A percentile compares a stretch with the other conserved stretches of the same genome.
phyloP scores from a whole-genome alignment of 129 eudicot genomes.

The Artemisia tridentata region DNA sequence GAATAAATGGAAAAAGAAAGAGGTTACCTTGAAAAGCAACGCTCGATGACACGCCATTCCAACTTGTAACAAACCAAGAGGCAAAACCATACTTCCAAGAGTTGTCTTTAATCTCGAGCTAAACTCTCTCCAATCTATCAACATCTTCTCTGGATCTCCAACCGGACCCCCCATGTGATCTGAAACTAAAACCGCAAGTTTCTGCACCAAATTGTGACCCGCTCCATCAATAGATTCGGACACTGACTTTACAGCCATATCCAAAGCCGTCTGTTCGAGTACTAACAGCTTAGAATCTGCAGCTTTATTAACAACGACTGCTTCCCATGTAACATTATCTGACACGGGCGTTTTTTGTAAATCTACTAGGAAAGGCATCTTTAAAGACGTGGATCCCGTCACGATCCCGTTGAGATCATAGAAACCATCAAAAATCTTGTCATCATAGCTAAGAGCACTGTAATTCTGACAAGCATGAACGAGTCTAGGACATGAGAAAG shows the following conservation, averaged over 20 bases:
- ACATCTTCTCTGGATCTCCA: constrained; percentile 73
- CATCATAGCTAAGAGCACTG: constrained; percentile 92
- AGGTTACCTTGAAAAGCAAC: constrained; percentile 78
- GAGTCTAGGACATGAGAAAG: constrained; percentile 65
- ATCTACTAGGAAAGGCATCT: constrained; percentile 86
- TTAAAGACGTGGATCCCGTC: constrained; percentile 53
- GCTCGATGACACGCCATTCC: constrained; percentile 97
- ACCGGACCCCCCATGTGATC: constrained; percentile 94
- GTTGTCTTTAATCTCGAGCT: constrained; percentile 50
- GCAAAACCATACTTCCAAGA: constrained; percentile 87
- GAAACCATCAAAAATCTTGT: constrained; percentile 87
- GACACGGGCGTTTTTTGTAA: constrained; percentile 64
- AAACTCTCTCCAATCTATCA: constrained; percentile 76
- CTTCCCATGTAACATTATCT: constrained; percentile 82
- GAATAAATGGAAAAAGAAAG: not conserved
- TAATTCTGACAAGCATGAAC: constrained; percentile 80
- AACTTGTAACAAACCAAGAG: constrained; percentile 73
- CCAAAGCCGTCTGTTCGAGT: constrained; percentile 60
- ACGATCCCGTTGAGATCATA: constrained; percentile 81
- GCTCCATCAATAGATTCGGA: constrained; percentile 42
- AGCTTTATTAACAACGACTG: constrained; percentile 68
- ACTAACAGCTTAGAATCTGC: constrained; percentile 61
- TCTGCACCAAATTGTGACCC: constrained; percentile 42
- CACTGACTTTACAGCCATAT: constrained; percentile 54
- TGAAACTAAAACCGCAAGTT: constrained; percentile 81